phyloP scores from a whole-genome alignment of 2,329 filamentous ascomycete species.

The Colletotrichum lindemuthianum region DNA sequence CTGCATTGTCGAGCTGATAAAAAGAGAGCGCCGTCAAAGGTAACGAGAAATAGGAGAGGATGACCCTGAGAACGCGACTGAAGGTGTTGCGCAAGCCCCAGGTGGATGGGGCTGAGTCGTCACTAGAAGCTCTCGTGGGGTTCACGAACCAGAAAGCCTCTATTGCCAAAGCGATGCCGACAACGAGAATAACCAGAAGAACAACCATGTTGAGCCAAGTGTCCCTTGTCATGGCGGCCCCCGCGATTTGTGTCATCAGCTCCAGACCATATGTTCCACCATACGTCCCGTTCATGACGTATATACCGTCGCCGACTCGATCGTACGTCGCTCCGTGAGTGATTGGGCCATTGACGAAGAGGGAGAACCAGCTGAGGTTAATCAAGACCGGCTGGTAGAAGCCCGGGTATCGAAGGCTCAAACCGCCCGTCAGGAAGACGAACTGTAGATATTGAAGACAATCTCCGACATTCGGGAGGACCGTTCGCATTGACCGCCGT shows the following conservation, averaged over 20 bases:
- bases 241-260: conserved; percentile 73
- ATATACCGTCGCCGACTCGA: conserved; percentile 64
- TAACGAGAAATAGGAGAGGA: conserved; percentile 80
- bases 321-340: conserved; percentile 39
- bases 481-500: conserved; percentile 13
- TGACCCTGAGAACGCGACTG: conserved; percentile 70
- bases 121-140: conserved; percentile 57
- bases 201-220: conserved; percentile 78
- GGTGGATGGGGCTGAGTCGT: conserved; percentile 6
- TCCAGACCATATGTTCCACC: conserved; percentile 65
- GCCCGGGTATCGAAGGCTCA: conserved; percentile 78
- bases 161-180: conserved; percentile 59
- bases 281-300: conserved; percentile 74
- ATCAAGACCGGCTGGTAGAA: conserved; percentile 78
- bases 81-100: conserved; percentile 27
- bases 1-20: conserved; percentile 67
- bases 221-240: conserved; percentile 68
- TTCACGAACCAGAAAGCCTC: conserved; percentile 53
- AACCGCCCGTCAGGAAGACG: conserved; percentile 73
- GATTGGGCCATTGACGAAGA: conserved; percentile 64
- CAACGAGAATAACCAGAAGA: conserved; percentile 68
- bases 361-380: conserved; percentile 72
- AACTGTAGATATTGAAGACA: conserved; percentile 83
- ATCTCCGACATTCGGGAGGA: conserved; percentile 48
- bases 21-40: conserved; percentile 77